Base-by-base conservation (phyloP, 208 protist genomes). In the Crithidia thermophila region DNA sequence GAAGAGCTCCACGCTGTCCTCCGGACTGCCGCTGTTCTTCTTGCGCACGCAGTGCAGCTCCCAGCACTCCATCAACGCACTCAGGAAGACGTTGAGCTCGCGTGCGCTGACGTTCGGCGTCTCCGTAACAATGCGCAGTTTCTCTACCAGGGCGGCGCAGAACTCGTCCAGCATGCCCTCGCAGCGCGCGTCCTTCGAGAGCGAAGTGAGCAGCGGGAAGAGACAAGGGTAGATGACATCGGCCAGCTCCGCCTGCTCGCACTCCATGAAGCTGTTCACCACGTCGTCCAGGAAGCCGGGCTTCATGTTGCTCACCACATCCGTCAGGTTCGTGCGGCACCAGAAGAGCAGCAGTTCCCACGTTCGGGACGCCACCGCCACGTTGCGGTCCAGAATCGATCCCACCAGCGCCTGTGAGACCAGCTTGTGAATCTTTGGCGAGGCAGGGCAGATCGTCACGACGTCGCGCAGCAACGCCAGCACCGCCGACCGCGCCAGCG, bases 261-360 rank as follows among this genome's bases (percentile, higher is more conserved):
- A 93, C 23, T 72, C 63, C 81, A 90, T 88, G 51, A 93, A 84
- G 64, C 79, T 84, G 68, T 92, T 85, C 31, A 94, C 84, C 16
- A 94, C 75, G 25, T 81, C 81, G 59, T 85, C 77, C 5, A 96
- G 56, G 62, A 96, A 94, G 27, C 70, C 71, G 3, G 62, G 51
- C 16, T 83, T 67, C 55, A 94, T 81, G 68, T 89, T 69, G 13
- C 51, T 65, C 57, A 93, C 78, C 13, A 83, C 81, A 30, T 86
- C 85, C 10, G 43, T 39, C 20, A 76, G 34, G 34, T 79, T 71
- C 5, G 65, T 79, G 25, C 77, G 63, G 63, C 81, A 93, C 91
- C 91, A 96, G 43, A 85, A 61, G 4, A 94, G 81, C 11, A 94
- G 57, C 14, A 96, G 75, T 68, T 96, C 88, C 89, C 91, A 96